Conservation (phyloP, 2,329 filamentous ascomycete species). For the Penicillium olsonii region DNA sequence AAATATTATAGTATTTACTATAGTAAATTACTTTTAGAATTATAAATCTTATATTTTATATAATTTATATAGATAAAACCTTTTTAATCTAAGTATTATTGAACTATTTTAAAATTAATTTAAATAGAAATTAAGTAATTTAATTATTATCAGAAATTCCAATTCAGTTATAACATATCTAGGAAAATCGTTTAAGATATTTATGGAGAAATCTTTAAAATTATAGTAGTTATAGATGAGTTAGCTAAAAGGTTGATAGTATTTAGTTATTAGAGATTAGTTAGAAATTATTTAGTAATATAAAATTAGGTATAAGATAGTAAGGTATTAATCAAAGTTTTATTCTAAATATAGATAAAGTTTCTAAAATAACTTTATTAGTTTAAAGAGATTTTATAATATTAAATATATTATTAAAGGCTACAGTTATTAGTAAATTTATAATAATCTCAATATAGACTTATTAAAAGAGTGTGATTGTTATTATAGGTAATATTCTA, state of each 20-base stretch:
- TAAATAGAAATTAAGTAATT: slow-evolving; percentile 40
- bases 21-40: slow-evolving; percentile 36
- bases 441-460: not conserved
- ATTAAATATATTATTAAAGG: not conserved
- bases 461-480: not conserved
- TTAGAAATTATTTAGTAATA: slow-evolving; percentile 14
- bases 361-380: not conserved
- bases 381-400: not conserved
- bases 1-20: slow-evolving; percentile 37
- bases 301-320: slow-evolving; percentile 23
- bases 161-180: slow-evolving; percentile 32
- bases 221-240: slow-evolving; percentile 16
- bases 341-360: slow-evolving; percentile 2
- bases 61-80: slow-evolving; percentile 35
- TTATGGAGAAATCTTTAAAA: slow-evolving; percentile 34
- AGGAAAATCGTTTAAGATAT: slow-evolving; percentile 31
- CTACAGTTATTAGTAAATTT: not conserved
- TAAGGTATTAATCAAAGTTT: slow-evolving; percentile 5
- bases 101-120: slow-evolving; percentile 41
- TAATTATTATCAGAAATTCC: slow-evolving; percentile 32
- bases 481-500: not conserved
- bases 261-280: slow-evolving; percentile 16
- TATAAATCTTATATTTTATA: slow-evolving; percentile 31
- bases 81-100: slow-evolving; percentile 40
- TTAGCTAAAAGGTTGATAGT: slow-evolving; percentile 24